Evolutionary conservation across 768 basidiomycete species (phyloP), one percentile per base, ranked within the genome.

Genomic region (Mycena alexandri): DNA sequence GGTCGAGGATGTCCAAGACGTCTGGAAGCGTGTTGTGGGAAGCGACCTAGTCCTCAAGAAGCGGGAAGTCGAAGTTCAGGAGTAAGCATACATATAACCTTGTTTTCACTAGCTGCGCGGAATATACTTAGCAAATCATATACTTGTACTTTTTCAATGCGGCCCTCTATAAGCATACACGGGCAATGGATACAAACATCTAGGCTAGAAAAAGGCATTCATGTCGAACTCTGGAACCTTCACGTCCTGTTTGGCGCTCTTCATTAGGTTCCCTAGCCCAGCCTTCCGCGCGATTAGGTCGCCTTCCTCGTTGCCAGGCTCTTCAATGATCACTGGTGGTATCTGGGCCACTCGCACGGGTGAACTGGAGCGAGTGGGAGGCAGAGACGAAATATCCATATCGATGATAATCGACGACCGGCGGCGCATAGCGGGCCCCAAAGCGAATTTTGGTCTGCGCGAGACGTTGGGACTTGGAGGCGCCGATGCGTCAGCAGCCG

Each of bases 1-100:
- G 52, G 95, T 97, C 25, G 95, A 98, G 57, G 97, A 99, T 67
- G 98, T 99, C 42, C 91, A 93, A 68, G 93, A 98, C 79, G 94
- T 99, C 46, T 99, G 95, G 95, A 90, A 92, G 83, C 86, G 96
- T 61, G 89, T 97, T 59, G 84, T 86, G 4, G 95, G 93, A 55
- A 83, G 82, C 54, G 89, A 91, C 55, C 85, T 97, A 58, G 93
- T 91, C 61, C 86, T 97, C 73, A 95, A 93, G 90, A 94, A 96
- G 83, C 87, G 93, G 50, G 94, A 95, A 65, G 85, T 86, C 38
- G 90, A 90, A 70, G 85, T 85, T 54, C 86, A 90, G 75, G 84
- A 79, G 70, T 83, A 80, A 73, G 72, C 61, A 44, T 47, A 42
- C 43, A 54, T 42, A 34, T 5, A 21, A 51, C 24, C 61, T 50